phyloP scores from a whole-genome alignment of 805 yeast species.

The Schizosaccharomyces japonicus region DNA sequence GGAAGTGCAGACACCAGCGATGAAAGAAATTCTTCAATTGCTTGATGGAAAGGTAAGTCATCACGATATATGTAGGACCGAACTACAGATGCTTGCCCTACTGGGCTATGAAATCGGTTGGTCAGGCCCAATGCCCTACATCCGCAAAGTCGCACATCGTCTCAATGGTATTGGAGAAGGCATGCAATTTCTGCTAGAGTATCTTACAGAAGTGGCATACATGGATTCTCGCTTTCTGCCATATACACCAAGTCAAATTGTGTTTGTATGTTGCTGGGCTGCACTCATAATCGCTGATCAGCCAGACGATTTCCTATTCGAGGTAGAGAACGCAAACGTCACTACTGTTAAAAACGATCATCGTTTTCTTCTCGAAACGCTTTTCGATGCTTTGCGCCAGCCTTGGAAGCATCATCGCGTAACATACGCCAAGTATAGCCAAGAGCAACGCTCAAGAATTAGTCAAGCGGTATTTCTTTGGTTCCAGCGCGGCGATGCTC shows the following conservation, averaged over 20 bases:
- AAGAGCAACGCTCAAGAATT: too few relatives aligned
- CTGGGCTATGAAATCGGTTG: slow-evolving; percentile 86
- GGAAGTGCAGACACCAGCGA: slow-evolving; percentile 84
- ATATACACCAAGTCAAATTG: slow-evolving; percentile 83
- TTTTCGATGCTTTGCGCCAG: slow-evolving; percentile 42
- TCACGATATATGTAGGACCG: slow-evolving; percentile 71
- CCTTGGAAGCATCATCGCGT: slow-evolving; percentile 39
- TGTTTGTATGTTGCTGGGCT: slow-evolving; percentile 78
- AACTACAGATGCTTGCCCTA: slow-evolving; percentile 74
- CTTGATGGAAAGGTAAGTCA: slow-evolving; percentile 64
- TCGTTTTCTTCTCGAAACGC: too few relatives aligned
- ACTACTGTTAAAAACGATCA: slow-evolving; percentile 57
- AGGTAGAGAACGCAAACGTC: slow-evolving; percentile 80
- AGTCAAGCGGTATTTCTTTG: too few relatives aligned
- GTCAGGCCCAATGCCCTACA: slow-evolving; percentile 96
- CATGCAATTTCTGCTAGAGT: slow-evolving; percentile 79
- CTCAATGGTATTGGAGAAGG: slow-evolving; percentile 89
- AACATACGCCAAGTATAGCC: slow-evolving; percentile 74
- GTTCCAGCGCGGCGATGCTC: too few relatives aligned
- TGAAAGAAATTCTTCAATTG: slow-evolving; percentile 83
- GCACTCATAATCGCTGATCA: slow-evolving; percentile 51
- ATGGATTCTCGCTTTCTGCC: slow-evolving; percentile 81
- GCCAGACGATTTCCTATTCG: slow-evolving; percentile 56
- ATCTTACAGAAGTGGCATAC: slow-evolving; percentile 66
- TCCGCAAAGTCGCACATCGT: slow-evolving; percentile 66